phyloP scores from a whole-genome alignment of 2,329 filamentous ascomycete genomes.

The Trichoderma sp. region DNA sequence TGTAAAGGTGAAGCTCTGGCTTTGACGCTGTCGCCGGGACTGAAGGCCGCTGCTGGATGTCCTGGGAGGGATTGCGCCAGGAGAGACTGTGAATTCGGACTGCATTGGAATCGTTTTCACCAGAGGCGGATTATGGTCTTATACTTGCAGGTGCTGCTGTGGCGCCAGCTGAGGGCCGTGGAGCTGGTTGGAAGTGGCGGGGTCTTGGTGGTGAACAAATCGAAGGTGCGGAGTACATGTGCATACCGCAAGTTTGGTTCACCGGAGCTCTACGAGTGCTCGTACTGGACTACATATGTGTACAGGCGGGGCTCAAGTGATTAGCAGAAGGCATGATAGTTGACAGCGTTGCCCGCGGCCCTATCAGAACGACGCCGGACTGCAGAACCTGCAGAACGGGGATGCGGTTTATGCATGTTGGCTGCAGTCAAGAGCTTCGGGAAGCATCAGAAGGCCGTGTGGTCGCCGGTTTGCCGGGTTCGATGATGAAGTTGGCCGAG shows the following conservation, averaged over 20 bases:
- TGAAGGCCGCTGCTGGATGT: slow-evolving; percentile 54
- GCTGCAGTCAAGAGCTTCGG: neutral
- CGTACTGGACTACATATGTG: neutral
- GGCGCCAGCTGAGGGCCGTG: neutral
- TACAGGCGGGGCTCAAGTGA: neutral
- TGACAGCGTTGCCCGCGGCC: neutral
- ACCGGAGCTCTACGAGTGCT: neutral
- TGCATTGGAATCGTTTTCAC: neutral
- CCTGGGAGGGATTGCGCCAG: slow-evolving; percentile 68
- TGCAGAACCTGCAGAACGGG: neutral
- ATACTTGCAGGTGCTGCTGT: neutral
- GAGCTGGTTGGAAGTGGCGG: neutral
- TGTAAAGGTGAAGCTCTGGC: slow-evolving; percentile 15
- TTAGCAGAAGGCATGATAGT: neutral
- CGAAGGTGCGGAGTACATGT: neutral
- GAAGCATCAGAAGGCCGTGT: neutral
- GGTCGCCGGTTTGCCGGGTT: neutral
- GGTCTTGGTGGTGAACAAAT: neutral
- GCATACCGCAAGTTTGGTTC: neutral
- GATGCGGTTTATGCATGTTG: neutral
- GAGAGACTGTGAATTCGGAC: slow-evolving; percentile 32
- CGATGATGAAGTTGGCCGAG: neutral
- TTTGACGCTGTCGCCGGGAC: slow-evolving; percentile 27
- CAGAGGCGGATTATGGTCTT: neutral
- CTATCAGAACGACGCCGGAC: neutral